A percentile compares a stretch with the other conserved stretches of the same genome.
Evolutionary conservation across 2,329 filamentous ascomycete genomes (phyloP).

Genomic region (Neofusicoccum ribis): DNA sequence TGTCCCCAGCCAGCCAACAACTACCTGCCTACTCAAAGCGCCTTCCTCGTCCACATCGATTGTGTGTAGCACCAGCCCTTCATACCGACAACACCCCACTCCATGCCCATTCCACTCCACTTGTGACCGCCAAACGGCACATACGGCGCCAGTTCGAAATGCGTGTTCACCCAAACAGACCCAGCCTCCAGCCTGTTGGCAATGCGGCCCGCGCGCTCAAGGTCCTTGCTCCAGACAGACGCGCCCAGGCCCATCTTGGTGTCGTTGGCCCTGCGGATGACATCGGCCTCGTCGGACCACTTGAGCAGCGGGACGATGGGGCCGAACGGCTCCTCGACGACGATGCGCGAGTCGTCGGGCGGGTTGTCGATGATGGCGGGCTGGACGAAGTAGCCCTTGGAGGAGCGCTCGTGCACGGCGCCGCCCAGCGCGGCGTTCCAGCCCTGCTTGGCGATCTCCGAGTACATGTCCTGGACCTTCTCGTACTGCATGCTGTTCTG

Average conservation of each 20-base stretch:
- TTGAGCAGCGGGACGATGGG: constrained; percentile 64
- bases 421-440: constrained; percentile 56
- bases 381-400: constrained; percentile 57
- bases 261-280: constrained; percentile 50
- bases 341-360: constrained; percentile 55
- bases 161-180: constrained; percentile 54
- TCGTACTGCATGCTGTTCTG: constrained; percentile 68
- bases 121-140: constrained; percentile 64
- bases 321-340: constrained; percentile 61
- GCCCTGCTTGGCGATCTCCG: constrained; percentile 56
- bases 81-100: constrained; percentile 61
- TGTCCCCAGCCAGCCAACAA: too few species aligned
- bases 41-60: constrained; percentile 12
- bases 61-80: constrained; percentile 58
- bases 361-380: constrained; percentile 62
- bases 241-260: constrained; percentile 55
- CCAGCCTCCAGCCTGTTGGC: constrained; percentile 50
- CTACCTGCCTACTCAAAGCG: neutral
- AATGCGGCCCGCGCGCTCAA: constrained; percentile 47
- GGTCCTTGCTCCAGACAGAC: constrained; percentile 54
- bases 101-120: constrained; percentile 61
- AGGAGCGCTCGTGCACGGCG: constrained; percentile 29
- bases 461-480: constrained; percentile 57
- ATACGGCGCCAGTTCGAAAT: constrained; percentile 31
- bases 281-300: constrained; percentile 58